Evolutionary conservation across 2,329 filamentous ascomycete species (phyloP).

Genomic region (Diaporthe amygdali): DNA sequence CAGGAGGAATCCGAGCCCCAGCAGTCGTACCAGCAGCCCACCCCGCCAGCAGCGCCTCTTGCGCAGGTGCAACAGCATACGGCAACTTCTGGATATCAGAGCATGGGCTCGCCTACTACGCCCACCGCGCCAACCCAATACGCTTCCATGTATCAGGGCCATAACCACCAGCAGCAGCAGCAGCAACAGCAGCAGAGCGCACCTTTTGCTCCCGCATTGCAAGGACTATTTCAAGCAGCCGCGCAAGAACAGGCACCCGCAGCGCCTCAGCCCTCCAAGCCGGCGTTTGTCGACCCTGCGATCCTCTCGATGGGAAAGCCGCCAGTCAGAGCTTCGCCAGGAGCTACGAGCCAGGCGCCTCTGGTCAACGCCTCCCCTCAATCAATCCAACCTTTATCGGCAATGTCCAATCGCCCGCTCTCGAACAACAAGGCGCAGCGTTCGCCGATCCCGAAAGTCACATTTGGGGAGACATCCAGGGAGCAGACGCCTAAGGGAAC

Average conservation of each 20-base stretch:
- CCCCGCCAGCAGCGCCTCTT: conserved; percentile 7
- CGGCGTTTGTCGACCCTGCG: conserved; percentile 77
- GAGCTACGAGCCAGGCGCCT: not conserved
- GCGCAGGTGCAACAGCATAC: conserved; percentile 3
- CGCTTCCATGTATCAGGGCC: not conserved
- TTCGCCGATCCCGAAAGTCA: conserved; percentile 18
- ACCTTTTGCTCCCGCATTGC: conserved; percentile 22
- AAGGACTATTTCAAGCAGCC: conserved; percentile 30
- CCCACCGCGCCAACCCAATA: conserved; percentile 1
- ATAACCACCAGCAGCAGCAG: not conserved
- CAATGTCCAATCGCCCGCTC: not conserved
- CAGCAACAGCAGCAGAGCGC: conserved; percentile 18
- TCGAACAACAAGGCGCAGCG: conserved; percentile 14
- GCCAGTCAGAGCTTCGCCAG: conserved; percentile 35
- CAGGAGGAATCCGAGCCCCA: conserved; percentile 4
- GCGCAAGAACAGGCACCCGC: conserved; percentile 31
- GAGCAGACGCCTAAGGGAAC: conserved; percentile 28
- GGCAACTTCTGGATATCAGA: not conserved
- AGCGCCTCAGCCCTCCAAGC: conserved; percentile 35
- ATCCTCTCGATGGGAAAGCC: conserved; percentile 72
- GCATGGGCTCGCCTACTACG: conserved; percentile 7
- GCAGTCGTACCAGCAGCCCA: conserved; percentile 14
- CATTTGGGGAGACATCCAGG: conserved; percentile 17
- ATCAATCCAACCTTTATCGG: conserved; percentile 27
- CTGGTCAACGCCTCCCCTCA: conserved; percentile 27